Evolutionary conservation across 371 early-diverging fungal genomes (phyloP).

Genomic region (Syncephalastrum monosporum): DNA sequence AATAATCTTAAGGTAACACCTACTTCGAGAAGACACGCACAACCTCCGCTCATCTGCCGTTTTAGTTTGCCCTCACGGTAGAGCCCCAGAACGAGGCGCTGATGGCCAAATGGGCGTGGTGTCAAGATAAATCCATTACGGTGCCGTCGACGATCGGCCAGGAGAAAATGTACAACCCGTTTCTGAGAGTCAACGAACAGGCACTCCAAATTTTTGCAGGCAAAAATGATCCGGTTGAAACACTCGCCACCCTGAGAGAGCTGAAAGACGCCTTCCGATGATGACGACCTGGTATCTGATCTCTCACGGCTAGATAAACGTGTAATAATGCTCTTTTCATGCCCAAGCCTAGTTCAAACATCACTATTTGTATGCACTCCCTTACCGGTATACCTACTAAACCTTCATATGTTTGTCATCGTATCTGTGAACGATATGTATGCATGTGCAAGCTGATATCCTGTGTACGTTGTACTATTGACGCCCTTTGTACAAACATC

Average conservation of each 20-base stretch:
- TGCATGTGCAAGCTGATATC: no score
- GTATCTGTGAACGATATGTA: no score
- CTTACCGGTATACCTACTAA: no score
- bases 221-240: conserved; percentile 70
- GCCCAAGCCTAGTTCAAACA: no score
- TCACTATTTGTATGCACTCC: no score
- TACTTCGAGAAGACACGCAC: not conserved
- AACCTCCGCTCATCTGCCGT: not conserved
- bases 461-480: no score
- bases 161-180: conserved; percentile 85
- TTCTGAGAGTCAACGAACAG: conserved; percentile 79
- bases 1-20: conserved; percentile 35
- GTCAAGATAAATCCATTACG: conserved; percentile 52
- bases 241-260: conserved; percentile 74
- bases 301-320: no score
- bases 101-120: conserved; percentile 60
- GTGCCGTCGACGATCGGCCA: conserved; percentile 89
- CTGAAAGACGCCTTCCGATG: conserved; percentile 61
- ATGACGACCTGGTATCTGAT: conserved; percentile 3
- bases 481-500: no score
- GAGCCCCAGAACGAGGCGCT: conserved; percentile 51
- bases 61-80: conserved; percentile 46
- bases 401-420: not conserved
- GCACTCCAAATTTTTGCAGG: conserved; percentile 64
- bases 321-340: no score